Evolutionary conservation across 257 asterid genomes (phyloP), one percentile per base, ranked within the genome.

Genomic region (Cruciata laevipes): DNA sequence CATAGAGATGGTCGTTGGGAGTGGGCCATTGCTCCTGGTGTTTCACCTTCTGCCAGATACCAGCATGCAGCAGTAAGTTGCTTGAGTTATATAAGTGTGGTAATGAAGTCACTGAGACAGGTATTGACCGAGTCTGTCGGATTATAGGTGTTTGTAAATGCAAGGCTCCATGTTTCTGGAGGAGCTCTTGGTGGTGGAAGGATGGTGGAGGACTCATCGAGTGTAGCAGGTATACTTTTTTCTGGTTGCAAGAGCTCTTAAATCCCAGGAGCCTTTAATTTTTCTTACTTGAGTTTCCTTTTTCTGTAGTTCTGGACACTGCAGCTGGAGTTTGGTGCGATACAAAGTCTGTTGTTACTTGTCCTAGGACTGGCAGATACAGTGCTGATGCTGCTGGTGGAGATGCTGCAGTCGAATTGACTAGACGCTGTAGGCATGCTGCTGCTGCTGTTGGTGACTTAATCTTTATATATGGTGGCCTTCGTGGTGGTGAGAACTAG

Each of bases 1-100:
- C 98, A 95, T 78, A 91, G 96, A 80, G 99, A 95, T 87, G 99
- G 99, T 75, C 96, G 99, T 47, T 95, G 99, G 99, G 99, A 95
- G 80, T 95, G 99, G 99, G 99, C 99, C 76, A 95, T 95, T 79
- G 99, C 99, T 71, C 99, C 99, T 68, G 99, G 99, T 67, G 99
- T 95, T 70, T 95, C 99, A 71, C 99, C 99, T 2, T 95, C 99
- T 73, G 72, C 96, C 59, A 91, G 99, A 86, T 95, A 95, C 82
- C 99, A 95, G 80, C 99, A 95, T 78, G 99, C 98, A 61, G 99
- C 98, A 25, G 99, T 94, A 75, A 78, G 94, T 81, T 70, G n/a
- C 42, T 64, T 40, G n/a, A 18, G 42, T 25, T 33, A 6, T 31
- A n/a, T 37, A 27, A 40, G 63, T 61, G 21, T 37, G 38, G 16